Evolutionary conservation across 73 alveolate genomes (phyloP), one percentile per base, ranked within the genome.

Genomic region (Durusdinium trenchii): DNA sequence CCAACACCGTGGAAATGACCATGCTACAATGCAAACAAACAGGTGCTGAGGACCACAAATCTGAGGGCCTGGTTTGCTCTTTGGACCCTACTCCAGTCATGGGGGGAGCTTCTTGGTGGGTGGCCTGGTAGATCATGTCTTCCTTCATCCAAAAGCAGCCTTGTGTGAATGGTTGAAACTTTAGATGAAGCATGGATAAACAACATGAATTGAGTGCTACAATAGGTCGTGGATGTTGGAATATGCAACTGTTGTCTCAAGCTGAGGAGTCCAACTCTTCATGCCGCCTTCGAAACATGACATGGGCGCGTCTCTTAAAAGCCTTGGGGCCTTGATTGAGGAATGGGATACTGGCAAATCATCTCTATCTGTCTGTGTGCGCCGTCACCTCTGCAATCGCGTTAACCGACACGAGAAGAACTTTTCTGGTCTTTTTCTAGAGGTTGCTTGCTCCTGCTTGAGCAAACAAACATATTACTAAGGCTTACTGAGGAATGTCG

Each of bases 251-350:
- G n/a, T n/a, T n/a, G n/a, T n/a, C n/a, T n/a, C n/a, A n/a, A n/a
- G n/a, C n/a, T n/a, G 35, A 40, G 75, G 38, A 7, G 32, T 51
- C 94, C 76, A 38, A 57, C 98, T 91, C 98, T 76, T 91, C 98
- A 28, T n/a, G 98, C 38, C 98, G 98, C 40, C 98, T 71, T 43
- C 98, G 98, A 51, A 91, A 91, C 98, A 91, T 91, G 89, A 47
- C 86, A 51, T 62, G 47, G 85, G n/a, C 76, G 51, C 60, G n/a
- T n/a, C n/a, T n/a, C n/a, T n/a, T n/a, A n/a, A n/a, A n/a, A n/a
- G n/a, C n/a, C n/a, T n/a, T n/a, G n/a, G n/a, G n/a, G n/a, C n/a
- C n/a, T n/a, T n/a, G n/a, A n/a, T n/a, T n/a, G n/a, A n/a, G n/a
- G n/a, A n/a, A n/a, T n/a, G n/a, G 18, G 73, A 60, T 60, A 23